Evolutionary conservation across 208 protist genomes (phyloP).

Genomic region (Sergeia podlipaevii): DNA sequence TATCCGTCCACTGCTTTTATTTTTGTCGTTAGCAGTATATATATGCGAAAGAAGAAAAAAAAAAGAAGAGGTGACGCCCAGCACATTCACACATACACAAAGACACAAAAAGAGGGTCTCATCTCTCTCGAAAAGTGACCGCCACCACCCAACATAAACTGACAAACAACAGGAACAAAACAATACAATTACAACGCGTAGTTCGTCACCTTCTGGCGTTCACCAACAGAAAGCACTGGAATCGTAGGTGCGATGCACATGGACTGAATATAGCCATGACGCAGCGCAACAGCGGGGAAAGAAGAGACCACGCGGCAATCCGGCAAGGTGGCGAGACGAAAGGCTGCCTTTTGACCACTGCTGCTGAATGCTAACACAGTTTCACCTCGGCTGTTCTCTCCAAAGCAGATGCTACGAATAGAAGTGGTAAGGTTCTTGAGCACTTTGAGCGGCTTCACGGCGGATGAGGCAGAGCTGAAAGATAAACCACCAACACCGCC

Average conservation of each 20-base stretch:
- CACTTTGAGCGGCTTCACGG: conserved; percentile 26
- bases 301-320: conserved; percentile 68
- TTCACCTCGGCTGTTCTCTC: conserved; percentile 48
- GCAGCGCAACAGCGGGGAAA: conserved; percentile 63
- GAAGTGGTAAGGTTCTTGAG: conserved; percentile 81
- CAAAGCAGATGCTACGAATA: conserved; percentile 53
- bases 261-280: conserved; percentile 74
- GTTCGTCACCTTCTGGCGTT: conserved; percentile 79
- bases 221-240: conserved; percentile 83
- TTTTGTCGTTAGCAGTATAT: too few species aligned
- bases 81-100: too few species aligned
- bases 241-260: conserved; percentile 56
- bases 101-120: too few species aligned
- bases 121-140: background rate
- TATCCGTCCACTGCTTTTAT: too few species aligned
- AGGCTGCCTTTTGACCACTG: conserved; percentile 67
- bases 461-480: conserved; percentile 11
- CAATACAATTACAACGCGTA: conserved; percentile 80
- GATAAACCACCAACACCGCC: background rate
- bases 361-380: conserved; percentile 62
- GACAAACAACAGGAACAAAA: too few species aligned
- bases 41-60: too few species aligned
- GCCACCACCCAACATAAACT: background rate
- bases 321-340: conserved; percentile 69
- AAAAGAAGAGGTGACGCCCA: too few species aligned